These are phyloP conservation scores for Mycena haematopus DNA, from an alignment of 768 basidiomycete species.

Conservation along the genomic window DNA sequence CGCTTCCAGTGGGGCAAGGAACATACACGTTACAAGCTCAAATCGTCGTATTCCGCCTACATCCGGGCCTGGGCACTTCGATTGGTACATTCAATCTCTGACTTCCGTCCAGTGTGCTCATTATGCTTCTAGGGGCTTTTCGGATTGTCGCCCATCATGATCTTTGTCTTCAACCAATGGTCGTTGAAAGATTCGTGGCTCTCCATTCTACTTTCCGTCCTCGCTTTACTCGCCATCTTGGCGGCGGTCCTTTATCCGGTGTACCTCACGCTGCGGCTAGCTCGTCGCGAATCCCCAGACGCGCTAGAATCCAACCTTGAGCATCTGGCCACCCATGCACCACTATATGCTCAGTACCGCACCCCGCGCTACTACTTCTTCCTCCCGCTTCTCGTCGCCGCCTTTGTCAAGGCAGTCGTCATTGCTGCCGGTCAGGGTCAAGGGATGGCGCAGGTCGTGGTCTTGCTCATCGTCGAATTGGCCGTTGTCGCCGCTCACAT, in stretches of 20 bases:
- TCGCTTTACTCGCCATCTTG: conserved; percentile 62
- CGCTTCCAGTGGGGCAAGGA: conserved; percentile 33
- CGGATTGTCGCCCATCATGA: conserved; percentile 68
- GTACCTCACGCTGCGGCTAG: conserved; percentile 55
- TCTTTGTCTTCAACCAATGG: conserved; percentile 92
- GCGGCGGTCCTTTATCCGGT: conserved; percentile 56
- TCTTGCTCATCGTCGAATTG: conserved; percentile 71
- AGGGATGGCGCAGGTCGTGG: conserved; percentile 72
- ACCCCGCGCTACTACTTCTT: conserved; percentile 73
- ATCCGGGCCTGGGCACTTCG: conserved; percentile 68
- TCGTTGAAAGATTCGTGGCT: conserved; percentile 89
- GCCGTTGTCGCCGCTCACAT: conserved; percentile 60
- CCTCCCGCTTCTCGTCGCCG: conserved; percentile 58
- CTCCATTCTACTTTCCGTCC: conserved; percentile 77
- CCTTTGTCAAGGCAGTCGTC: conserved; percentile 73
- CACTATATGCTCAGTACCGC: conserved; percentile 74
- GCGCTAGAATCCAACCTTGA: conserved; percentile 43
- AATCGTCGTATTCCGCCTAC: conserved; percentile 49
- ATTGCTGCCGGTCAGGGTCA: conserved; percentile 68
- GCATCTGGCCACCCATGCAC: conserved; percentile 52
- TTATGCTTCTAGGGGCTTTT: conserved; percentile 58
- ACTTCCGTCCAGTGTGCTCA: conserved; percentile 5
- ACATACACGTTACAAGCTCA: conserved; percentile 3
- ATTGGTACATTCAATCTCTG: conserved; percentile 55
- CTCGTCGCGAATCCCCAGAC: conserved; percentile 46